Conservation (phyloP, 345 rosid genomes). For the Litchi chinensis region DNA sequence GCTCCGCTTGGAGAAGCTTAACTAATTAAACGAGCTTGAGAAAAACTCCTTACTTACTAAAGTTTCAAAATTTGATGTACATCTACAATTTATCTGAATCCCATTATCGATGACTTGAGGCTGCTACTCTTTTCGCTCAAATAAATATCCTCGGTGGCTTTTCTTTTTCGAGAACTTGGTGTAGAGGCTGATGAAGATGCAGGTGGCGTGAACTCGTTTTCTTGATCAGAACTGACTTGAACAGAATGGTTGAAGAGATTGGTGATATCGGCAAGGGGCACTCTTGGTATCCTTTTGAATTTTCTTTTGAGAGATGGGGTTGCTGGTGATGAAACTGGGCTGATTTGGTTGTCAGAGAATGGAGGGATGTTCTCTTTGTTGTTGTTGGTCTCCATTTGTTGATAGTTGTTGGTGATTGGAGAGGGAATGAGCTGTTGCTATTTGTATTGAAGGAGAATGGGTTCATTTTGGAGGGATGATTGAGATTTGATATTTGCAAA, state of each 20-base stretch:
- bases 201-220: neutral
- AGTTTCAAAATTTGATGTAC: neutral
- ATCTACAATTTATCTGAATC: conserved; percentile 20
- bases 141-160: conserved; percentile 9
- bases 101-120: conserved; percentile 23
- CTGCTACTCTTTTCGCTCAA: neutral
- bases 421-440: neutral
- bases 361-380: conserved; percentile 28
- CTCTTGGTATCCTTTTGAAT: conserved; percentile 23
- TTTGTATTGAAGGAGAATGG: conserved; percentile 1
- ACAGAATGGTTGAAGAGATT: conserved; percentile 4
- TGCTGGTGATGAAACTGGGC: conserved; percentile 2
- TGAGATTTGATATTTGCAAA: neutral
- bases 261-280: conserved; percentile 31
- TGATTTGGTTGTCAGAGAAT: conserved; percentile 1
- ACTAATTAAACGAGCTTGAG: neutral
- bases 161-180: conserved; percentile 26
- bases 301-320: conserved; percentile 12
- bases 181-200: conserved; percentile 1
- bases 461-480: conserved; percentile 22
- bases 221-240: conserved; percentile 18
- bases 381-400: neutral
- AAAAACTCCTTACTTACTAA: neutral
- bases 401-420: neutral
- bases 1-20: neutral